Evolutionary conservation across 2,329 filamentous ascomycete genomes (phyloP), one percentile per base, ranked within the genome.

Genomic region (Aspergillus flavus): DNA sequence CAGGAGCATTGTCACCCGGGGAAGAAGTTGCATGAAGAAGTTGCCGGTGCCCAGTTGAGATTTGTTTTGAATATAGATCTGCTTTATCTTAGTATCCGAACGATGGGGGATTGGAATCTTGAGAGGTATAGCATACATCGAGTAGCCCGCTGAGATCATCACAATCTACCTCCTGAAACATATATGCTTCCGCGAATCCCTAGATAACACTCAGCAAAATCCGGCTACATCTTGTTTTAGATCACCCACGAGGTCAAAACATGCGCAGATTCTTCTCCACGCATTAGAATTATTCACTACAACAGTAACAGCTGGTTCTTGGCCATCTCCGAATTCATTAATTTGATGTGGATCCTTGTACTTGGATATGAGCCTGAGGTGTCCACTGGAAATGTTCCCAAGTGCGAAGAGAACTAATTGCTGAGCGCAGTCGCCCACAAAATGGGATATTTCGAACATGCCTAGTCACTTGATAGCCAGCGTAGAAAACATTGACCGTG

Each of bases 61-160:
- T n/a, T 88, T 83, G 70, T 92, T 92, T 26, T 86, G 72, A 50
- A 93, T 90, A 78, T 92, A 93, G 32, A 92, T 82, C 85, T 91
- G 43, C 19, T 26, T 10, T 45, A 21, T n/a, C 5, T 45, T n/a
- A 12, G n/a, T 10, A 10, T 45, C 41, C 3, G 5, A 45, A n/a
- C 12, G 9, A 11, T 45, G 3, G 3, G 7, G 4, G 3, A 14
- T 21, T 10, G 10, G 7, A n/a, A n/a, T 45, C 36, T 21, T 36
- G n/a, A n/a, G 14, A 16, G 6, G 39, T 3, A 30, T 16, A 9
- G 26, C 64, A 53, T 72, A 88, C 86, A 73, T 86, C 84, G 74
- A 93, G 92, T 72, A 92, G 91, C 2, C 83, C 83, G 1, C 87
- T 88, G 68, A 93, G 73, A 72, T 92, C 85, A 12, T 84, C 79